phyloP scores from a whole-genome alignment of 2,329 filamentous ascomycete species.

The Colletotrichum karsti region DNA sequence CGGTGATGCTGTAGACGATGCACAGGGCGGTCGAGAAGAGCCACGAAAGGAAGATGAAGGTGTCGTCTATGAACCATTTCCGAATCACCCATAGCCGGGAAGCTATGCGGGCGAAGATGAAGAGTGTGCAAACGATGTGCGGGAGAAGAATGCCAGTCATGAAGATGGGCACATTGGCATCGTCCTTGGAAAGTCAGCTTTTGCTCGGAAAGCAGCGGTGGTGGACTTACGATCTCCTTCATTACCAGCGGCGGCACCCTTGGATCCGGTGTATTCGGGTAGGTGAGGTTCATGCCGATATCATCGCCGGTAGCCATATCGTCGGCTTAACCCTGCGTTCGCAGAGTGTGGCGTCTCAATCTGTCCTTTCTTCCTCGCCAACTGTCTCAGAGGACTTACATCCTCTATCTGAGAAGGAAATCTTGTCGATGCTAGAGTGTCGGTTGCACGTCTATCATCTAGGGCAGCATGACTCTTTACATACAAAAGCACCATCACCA shows the following conservation, averaged over 20 bases:
- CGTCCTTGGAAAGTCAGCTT: not conserved
- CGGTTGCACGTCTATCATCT: not conserved
- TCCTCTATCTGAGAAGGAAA: not conserved
- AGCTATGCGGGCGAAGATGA: slow-evolving; percentile 36
- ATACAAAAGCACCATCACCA: not conserved
- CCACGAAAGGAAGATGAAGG: slow-evolving; percentile 41
- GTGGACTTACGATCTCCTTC: slow-evolving; percentile 11
- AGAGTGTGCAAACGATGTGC: slow-evolving; percentile 41
- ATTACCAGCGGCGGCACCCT: not conserved
- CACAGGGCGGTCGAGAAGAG: slow-evolving; percentile 41
- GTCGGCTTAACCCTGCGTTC: not conserved
- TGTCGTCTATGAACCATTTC: slow-evolving; percentile 44
- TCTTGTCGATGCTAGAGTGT: not conserved
- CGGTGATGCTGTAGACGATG: slow-evolving; percentile 40
- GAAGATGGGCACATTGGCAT: slow-evolving; percentile 34
- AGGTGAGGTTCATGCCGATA: not conserved
- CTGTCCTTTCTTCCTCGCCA: not conserved
- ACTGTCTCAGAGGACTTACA: not conserved
- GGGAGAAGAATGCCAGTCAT: slow-evolving; percentile 42
- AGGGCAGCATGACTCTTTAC: not conserved
- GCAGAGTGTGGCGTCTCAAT: not conserved
- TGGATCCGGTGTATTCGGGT: not conserved
- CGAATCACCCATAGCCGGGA: slow-evolving; percentile 39
- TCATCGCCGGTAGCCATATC: not conserved
- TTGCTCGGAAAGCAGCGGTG: too few species aligned